Base-by-base conservation (phyloP, 768 basidiomycete species). In the Auriscalpium orientale region DNA sequence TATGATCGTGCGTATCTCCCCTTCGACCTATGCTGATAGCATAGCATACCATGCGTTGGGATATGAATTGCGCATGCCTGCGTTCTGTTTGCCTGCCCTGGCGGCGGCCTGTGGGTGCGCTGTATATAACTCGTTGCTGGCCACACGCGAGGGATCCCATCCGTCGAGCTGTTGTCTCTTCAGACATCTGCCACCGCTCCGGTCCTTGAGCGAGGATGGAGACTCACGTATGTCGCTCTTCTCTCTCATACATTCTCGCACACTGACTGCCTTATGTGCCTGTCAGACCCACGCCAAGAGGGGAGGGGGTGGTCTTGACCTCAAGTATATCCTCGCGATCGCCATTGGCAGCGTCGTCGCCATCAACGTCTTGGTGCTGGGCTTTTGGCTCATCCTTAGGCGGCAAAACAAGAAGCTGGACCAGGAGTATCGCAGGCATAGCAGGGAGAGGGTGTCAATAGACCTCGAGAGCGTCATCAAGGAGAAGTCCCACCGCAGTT, bases 331-430 rank as follows among this genome's bases (percentile, higher is more conserved):
- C 33, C 59, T 51, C 16, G 49, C 34, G 11, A 36, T 22, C 5
- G 35, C 37, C 49, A 35, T 53, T 21, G 60, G 56, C 36, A 60
- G 59, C 46, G 51, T 51, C 9, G 56, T 58, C 12, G 53, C 38
- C 15, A 46, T 64, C 40, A 62, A 60, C 56, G 13, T 60, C 36
- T 44, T 56, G 46, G 38, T 64, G 37, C 51, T 55, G 13, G 28
- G 53, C 50, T 49, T 60, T 16, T 37, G 46, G 38, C 20, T 53
- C 22, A 34, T 54, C 18, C 35, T 43, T 49, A 48, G 62, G 28
- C 34, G 46, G 18, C 44, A 44, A 21, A 48, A 33, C n/a, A 53
- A n/a, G 53, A 51, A 49, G 46, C 33, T 57, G 45, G 56, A 58
- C 11, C 54, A 56, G 51, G 46, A 9, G 51, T 55, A 43, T 37